Evolutionary conservation across 192 early-diverging fungal species (phyloP), one percentile per base, ranked within the genome.

Genomic region (Globomyces pollinis-pini): DNA sequence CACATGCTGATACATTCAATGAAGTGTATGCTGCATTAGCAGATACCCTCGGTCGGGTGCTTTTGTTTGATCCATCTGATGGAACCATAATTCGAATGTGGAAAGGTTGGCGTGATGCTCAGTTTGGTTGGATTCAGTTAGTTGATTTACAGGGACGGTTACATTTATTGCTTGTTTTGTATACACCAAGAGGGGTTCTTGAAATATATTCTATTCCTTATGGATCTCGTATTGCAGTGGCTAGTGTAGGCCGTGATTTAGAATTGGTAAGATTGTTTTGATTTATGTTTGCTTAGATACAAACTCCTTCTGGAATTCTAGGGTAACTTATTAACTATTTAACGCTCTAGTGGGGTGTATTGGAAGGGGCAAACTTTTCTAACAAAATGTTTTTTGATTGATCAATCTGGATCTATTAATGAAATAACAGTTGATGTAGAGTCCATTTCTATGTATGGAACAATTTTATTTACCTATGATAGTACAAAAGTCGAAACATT

Each of bases 71-170:
- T 59, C 28, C 84, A 7, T 73, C 76, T 16, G 73, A 77, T 24
- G 79, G 76, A n/a, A 73, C 83, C 38, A 80, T 88, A 20, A 67
- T 86, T 20, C 65, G 80, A 12, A 84, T 89, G 67, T 85, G 74
- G 76, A 89, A 89, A 59, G 87, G 87, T 9, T 62, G 84, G 28
- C 66, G 87, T 35, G 84, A 83, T 21, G 87, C 85, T 3, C 68
- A 78, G n/a, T 76, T 80, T 53, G 86, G 81, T 0, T 89, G 87
- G 87, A 54, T 85, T 12, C 75, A 85, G 36, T 68, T 77, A 5
- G 66, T 59, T 34, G 66, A 11, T 9, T 42, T 24, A 21, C 68
- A n/a, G n/a, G n/a, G n/a, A n/a, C n/a, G n/a, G n/a, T n/a, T n/a
- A n/a, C 20, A 47, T 47, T 20, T 28, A 15, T 79, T 85, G 38